Evolutionary conservation across 2,329 filamentous ascomycete genomes (phyloP), one percentile per base, ranked within the genome.

Genomic region (Metarhizium sp.): DNA sequence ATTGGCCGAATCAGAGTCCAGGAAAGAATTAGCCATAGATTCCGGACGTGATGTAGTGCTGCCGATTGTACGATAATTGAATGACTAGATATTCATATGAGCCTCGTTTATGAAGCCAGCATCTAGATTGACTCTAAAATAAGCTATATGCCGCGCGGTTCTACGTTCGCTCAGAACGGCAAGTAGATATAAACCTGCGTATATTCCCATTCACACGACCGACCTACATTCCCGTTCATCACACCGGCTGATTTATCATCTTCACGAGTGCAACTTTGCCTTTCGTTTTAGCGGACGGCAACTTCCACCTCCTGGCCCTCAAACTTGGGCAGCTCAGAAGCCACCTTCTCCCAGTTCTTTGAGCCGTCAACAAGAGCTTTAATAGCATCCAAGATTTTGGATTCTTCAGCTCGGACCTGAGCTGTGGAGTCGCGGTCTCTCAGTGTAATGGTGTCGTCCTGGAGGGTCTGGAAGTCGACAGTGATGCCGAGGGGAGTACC

Each of bases 401-500:
- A 86, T 69, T 94, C 82, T 59, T 84, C 85, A 11, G 88, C 89
- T 58, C 94, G 87, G 56, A 97, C 91, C 75, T 97, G 92, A 69
- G 85, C 88, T 54, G 90, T 96, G 46, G 86, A 87, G 74, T 97
- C 94, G 60, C 91, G 86, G 70, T 97, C 92, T 67, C 92, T 80
- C 61, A 97, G 81, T 1, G 92, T 97, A 67, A 95, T 82, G 7
- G 87, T 88, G 68, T 83, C 83, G 70, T 96, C 91, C 73, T 95
- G 85, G 62, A 96, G 77, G 50, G 90, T 95, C 78, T 97, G 90
- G 81, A 96, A 97, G 72, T 97, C 92, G 58, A 97, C 83, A 0
- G 92, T 97, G 71, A 97, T 86, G 68, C 91, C 92, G 61, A 96
- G 86, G 7, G 92, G 90, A 48, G 94, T 97, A 66, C 92, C 94